Conservation (phyloP, 2,329 filamentous ascomycete species). For the Talaromyces albobiverticillius region DNA sequence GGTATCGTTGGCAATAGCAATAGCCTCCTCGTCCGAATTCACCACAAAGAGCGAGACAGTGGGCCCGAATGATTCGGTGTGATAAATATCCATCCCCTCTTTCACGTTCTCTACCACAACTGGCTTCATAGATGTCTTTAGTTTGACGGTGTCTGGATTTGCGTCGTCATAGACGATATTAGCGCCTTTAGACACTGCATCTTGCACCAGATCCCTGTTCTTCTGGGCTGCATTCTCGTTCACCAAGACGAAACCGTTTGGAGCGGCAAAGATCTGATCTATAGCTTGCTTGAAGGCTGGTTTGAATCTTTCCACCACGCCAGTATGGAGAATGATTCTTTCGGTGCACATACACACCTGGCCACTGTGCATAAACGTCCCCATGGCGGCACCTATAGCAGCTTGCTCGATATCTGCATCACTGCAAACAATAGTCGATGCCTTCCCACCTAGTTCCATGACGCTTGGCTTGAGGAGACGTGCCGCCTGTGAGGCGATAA, state of each 20-base stretch:
- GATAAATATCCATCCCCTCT: conserved; percentile 61
- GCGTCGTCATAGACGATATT: not conserved
- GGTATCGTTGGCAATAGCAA: conserved; percentile 40
- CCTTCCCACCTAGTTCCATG: conserved; percentile 51
- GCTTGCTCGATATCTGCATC: conserved; percentile 47
- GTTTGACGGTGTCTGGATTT: not conserved
- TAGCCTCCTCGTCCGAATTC: conserved; percentile 38
- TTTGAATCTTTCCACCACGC: conserved; percentile 32
- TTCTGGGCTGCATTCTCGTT: not conserved
- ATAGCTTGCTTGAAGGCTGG: not conserved
- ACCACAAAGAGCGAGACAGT: conserved; percentile 61
- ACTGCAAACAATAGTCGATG: conserved; percentile 41
- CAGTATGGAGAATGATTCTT: not conserved
- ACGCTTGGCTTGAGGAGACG: conserved; percentile 45
- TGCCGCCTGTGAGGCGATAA: conserved; percentile 37
- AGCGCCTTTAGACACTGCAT: conserved; percentile 2
- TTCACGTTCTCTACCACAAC: conserved; percentile 63
- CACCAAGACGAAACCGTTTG: not conserved
- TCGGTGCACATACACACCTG: conserved; percentile 45
- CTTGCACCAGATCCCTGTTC: conserved; percentile 6
- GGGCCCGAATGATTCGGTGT: conserved; percentile 67
- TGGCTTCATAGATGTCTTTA: conserved; percentile 52
- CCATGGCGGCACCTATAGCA: too few relatives aligned
- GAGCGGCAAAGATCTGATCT: not conserved
- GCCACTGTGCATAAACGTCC: not conserved